Evolutionary conservation across 495 filamentous ascomycete species (phyloP).

Genomic region (Aspergillus conjunctus): DNA sequence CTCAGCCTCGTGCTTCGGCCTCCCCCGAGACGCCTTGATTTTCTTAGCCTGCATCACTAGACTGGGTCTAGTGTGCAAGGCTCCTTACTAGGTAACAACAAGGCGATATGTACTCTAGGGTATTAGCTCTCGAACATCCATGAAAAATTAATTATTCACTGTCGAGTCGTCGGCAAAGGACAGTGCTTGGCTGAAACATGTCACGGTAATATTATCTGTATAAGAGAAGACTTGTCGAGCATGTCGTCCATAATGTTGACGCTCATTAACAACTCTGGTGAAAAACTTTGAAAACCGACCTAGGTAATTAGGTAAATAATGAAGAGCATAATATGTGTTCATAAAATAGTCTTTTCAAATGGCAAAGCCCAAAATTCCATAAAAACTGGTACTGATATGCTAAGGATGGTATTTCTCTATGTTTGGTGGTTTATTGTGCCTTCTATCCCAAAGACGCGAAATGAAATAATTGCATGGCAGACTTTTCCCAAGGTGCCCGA

Average conservation of each 20-base stretch:
- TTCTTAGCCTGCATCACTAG: neutral
- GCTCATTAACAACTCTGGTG: too few relatives aligned
- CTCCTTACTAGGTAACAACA: neutral
- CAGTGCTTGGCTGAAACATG: too few relatives aligned
- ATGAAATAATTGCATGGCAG: neutral
- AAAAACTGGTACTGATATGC: neutral
- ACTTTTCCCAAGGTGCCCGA: neutral
- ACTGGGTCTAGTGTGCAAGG: neutral
- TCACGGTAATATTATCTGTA: too few relatives aligned
- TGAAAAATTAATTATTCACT: too few relatives aligned
- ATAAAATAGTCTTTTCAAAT: neutral
- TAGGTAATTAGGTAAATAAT: too few relatives aligned
- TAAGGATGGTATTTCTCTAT: neutral
- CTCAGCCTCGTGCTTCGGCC: neutral
- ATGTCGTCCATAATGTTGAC: too few relatives aligned
- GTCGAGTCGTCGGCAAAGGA: too few relatives aligned
- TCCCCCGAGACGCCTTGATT: neutral
- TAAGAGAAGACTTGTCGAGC: too few relatives aligned
- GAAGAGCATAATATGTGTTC: too few relatives aligned
- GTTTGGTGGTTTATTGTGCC: conserved; percentile 7
- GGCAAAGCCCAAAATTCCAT: neutral
- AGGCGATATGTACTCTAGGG: neutral
- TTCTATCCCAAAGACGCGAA: conserved; percentile 12
- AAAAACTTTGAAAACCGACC: too few relatives aligned
- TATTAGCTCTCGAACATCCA: too few relatives aligned